Evolutionary conservation across 495 filamentous ascomycete genomes (phyloP).

Genomic region (Neurospora cerealis): DNA sequence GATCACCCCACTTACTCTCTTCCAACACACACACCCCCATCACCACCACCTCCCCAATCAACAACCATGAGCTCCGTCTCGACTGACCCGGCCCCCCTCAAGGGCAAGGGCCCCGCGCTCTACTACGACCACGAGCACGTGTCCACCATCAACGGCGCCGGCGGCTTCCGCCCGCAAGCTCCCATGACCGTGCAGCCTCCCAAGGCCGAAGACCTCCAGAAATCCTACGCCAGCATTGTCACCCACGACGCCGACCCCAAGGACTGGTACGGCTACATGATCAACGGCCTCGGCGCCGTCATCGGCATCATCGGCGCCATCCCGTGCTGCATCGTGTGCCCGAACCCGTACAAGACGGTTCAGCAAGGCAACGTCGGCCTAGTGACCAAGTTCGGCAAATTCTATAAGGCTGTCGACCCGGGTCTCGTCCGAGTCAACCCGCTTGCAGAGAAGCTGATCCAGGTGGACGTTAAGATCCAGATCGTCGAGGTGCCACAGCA

Average conservation of each 20-base stretch:
- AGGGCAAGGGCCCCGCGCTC: slow-evolving; percentile 16
- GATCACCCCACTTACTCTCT: neutral
- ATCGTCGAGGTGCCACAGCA: slow-evolving; percentile 95
- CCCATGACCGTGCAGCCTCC: slow-evolving; percentile 76
- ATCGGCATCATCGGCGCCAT: slow-evolving; percentile 79
- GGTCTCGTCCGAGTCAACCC: slow-evolving; percentile 97
- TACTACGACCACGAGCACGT: neutral
- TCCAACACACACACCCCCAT: neutral
- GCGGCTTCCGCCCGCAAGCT: slow-evolving; percentile 30
- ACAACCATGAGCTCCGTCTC: neutral
- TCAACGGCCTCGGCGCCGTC: slow-evolving; percentile 64
- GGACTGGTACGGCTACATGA: slow-evolving; percentile 88
- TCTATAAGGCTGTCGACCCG: slow-evolving; percentile 93
- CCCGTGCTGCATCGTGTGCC: slow-evolving; percentile 85
- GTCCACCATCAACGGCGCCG: neutral
- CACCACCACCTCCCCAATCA: neutral
- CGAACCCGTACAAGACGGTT: slow-evolving; percentile 96
- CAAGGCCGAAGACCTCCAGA: slow-evolving; percentile 73
- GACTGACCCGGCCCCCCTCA: slow-evolving; percentile 8
- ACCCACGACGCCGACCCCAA: slow-evolving; percentile 62
- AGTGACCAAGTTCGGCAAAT: slow-evolving; percentile 91
- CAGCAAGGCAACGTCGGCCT: slow-evolving; percentile 87
- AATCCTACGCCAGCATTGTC: slow-evolving; percentile 71
- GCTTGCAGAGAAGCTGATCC: slow-evolving; percentile 78
- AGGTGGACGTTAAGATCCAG: slow-evolving; percentile 98